These are phyloP conservation scores for Chlamydomonas sp. DNA, from an alignment of 139 green algal genomes.

Conservation along the genomic window DNA sequence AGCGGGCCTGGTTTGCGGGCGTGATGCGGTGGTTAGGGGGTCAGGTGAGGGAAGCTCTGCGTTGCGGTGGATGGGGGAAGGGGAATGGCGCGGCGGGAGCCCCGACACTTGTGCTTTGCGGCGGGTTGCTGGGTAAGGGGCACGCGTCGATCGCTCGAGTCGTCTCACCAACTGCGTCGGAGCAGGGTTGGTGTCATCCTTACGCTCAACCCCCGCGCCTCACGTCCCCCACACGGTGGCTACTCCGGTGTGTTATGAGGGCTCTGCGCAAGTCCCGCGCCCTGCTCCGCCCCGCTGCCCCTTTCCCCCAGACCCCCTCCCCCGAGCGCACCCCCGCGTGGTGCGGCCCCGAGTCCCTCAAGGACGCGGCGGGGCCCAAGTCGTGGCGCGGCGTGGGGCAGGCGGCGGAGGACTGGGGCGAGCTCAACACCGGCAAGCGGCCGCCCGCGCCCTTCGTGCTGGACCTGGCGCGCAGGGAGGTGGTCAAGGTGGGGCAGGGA, in stretches of 20 bases:
- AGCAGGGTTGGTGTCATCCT: neutral
- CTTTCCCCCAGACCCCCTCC: conserved; percentile 20
- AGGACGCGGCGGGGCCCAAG: conserved; percentile 53
- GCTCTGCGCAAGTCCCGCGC: no score
- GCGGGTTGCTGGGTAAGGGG: neutral
- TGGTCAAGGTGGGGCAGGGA: neutral
- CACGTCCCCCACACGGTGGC: no score
- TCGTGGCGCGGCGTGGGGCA: conserved; percentile 77
- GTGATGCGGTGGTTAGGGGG: neutral
- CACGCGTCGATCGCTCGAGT: neutral
- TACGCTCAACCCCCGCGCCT: neutral
- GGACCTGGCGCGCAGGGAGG: conserved; percentile 44
- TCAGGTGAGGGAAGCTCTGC: neutral
- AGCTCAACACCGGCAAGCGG: conserved; percentile 83
- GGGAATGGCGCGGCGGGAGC: conserved; percentile 4
- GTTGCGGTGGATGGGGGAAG: conserved; percentile 17
- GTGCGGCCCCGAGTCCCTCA: conserved; percentile 47
- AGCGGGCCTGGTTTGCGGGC: neutral
- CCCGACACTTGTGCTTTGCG: no score
- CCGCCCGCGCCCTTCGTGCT: conserved; percentile 74
- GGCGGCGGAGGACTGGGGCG: conserved; percentile 88
- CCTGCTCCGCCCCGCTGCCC: neutral
- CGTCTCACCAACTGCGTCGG: neutral
- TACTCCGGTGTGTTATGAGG: no score
- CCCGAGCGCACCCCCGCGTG: conserved; percentile 60